Conservation (phyloP, 2,329 filamentous ascomycete species). For the Aspergillus sojae region DNA sequence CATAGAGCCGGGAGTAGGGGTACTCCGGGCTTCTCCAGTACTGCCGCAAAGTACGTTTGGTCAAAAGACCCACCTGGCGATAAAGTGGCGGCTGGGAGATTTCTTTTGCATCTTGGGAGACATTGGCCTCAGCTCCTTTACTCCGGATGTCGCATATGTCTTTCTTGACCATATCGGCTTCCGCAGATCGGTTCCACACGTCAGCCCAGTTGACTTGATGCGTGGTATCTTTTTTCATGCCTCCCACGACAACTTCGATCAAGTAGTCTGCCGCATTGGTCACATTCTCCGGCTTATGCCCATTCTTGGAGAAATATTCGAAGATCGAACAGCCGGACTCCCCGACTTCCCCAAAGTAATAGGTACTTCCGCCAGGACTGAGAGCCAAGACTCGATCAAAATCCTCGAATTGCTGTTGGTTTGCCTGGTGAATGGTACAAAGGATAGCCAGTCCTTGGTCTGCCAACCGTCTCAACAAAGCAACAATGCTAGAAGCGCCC, state of each 20-base stretch:
- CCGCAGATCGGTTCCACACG: constrained; percentile 65
- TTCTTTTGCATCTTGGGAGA: constrained; percentile 24
- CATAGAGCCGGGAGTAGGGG: constrained; percentile 72
- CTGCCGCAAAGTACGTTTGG: constrained; percentile 67
- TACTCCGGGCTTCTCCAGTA: constrained; percentile 75
- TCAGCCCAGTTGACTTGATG: constrained; percentile 66
- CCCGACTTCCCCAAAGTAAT: constrained; percentile 70
- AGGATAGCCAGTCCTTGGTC: constrained; percentile 66
- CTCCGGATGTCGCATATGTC: constrained; percentile 63
- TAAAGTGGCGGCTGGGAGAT: constrained; percentile 49
- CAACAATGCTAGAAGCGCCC: constrained; percentile 64
- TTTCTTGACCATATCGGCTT: constrained; percentile 58
- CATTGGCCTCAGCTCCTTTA: constrained; percentile 47
- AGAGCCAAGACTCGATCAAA: constrained; percentile 70
- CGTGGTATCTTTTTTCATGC: constrained; percentile 53
- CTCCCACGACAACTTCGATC: constrained; percentile 61
- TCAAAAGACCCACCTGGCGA: constrained; percentile 66
- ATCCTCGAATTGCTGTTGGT: constrained; percentile 62
- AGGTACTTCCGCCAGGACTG: constrained; percentile 66
- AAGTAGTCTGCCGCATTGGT: constrained; percentile 65
- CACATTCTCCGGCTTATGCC: constrained; percentile 61
- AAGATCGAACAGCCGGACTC: constrained; percentile 63
- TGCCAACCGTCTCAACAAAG: constrained; percentile 64
- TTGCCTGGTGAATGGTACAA: constrained; percentile 71
- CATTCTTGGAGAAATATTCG: constrained; percentile 65